Evolutionary conservation across 441 rosid species (phyloP), one percentile per base, ranked within the genome.

Genomic region (Gossypium lobatum): DNA sequence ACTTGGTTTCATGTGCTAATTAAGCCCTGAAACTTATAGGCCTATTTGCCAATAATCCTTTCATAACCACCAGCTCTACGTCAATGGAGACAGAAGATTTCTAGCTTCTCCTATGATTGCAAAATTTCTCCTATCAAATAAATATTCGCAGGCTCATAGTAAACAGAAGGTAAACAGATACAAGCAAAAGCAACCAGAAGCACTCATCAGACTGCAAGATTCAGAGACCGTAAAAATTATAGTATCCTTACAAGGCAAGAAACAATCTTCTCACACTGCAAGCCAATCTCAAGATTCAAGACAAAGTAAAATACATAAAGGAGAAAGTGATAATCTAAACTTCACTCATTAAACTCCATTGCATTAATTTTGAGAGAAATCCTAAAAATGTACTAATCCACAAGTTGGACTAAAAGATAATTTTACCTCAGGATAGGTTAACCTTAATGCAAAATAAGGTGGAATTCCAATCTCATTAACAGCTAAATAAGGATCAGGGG

Each of bases 401-500:
- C 42, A 68, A 68, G 62, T 31, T 31, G 26, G 31, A 34, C 17
- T 17, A 18, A 54, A 70, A 0, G 28, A 45, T 31, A 48, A 17
- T 70, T 73, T 58, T 82, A 93, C 99, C 97, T 96, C 98, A n/a
- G 99, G 98, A 89, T 91, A 96, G 13, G 97, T 91, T 85, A 96
- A 86, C 79, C 88, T 90, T 69, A 86, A 60, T 0, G 97, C 97
- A 85, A 96, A 96, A 85, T 84, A 88, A 18, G 97, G 99, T 78
- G 98, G 99, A 84, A 96, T 88, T 57, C 99, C 99, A 73, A 96
- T 96, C 84, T 96, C 99, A 72, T 93, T 93, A 59, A 96, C 99
- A 46, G 96, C 98, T 42, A 96, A 78, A 84, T 88, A 93, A 55
- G 98, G 98, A 86, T 96, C 99, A 65, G 99, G 99, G 14, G 99